phyloP scores from a whole-genome alignment of 495 filamentous ascomycete genomes.

The Jackrogersella multiformis region DNA sequence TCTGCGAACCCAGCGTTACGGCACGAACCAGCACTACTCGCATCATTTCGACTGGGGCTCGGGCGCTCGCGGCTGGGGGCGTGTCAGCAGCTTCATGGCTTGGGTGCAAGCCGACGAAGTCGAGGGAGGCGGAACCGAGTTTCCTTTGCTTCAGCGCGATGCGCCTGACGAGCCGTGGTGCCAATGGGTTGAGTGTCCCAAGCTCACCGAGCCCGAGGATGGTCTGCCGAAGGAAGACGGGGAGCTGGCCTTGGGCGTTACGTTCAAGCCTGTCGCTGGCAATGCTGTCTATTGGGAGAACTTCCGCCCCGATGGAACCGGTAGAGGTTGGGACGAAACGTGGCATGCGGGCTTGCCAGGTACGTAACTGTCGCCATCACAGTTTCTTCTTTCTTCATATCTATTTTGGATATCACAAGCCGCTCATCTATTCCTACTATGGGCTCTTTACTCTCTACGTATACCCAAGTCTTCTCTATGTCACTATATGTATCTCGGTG shows the following conservation, averaged over 20 bases:
- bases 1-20: slow-evolving; percentile 56
- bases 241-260: slow-evolving; percentile 39
- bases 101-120: slow-evolving; percentile 52
- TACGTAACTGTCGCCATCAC: slow-evolving; percentile 23
- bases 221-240: slow-evolving; percentile 4
- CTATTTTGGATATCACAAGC: no score
- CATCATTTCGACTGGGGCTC: slow-evolving; percentile 61
- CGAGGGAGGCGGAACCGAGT: slow-evolving; percentile 57
- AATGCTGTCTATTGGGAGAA: slow-evolving; percentile 64
- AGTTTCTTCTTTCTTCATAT: no score
- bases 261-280: slow-evolving; percentile 53
- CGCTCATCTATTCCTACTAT: no score
- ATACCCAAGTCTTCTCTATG: no score
- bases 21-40: slow-evolving; percentile 50
- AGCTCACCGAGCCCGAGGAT: slow-evolving; percentile 1
- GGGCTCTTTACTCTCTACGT: no score
- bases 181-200: slow-evolving; percentile 53
- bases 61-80: slow-evolving; percentile 53
- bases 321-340: slow-evolving; percentile 56
- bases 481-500: neutral
- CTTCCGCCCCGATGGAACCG: slow-evolving; percentile 55
- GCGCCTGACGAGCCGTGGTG: slow-evolving; percentile 52
- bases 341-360: slow-evolving; percentile 59
- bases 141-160: slow-evolving; percentile 47
- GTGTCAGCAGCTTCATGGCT: slow-evolving; percentile 59